phyloP scores from a whole-genome alignment of 2,329 filamentous ascomycete species.

The Fusarium continuum region DNA sequence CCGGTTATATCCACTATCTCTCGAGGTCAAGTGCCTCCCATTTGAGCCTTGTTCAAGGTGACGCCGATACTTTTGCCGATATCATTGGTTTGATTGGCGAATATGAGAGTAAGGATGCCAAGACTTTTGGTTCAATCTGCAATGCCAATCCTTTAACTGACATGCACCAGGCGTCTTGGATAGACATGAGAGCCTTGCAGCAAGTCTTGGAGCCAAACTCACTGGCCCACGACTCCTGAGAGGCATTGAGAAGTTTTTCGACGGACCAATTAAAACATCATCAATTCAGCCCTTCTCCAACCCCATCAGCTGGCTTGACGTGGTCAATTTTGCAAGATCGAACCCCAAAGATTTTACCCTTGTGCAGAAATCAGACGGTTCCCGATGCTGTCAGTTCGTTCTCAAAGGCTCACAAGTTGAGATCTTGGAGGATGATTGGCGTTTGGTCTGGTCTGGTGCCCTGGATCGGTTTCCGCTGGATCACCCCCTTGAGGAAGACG shows the following conservation, averaged over 20 bases:
- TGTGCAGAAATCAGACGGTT: constrained; percentile 72
- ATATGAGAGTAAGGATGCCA: constrained; percentile 69
- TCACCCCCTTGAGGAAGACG: constrained; percentile 84
- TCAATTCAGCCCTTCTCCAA: constrained; percentile 66
- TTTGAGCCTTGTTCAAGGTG: constrained; percentile 62
- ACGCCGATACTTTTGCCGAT: constrained; percentile 74
- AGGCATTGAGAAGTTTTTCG: constrained; percentile 86
- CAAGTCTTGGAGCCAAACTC: constrained; percentile 84
- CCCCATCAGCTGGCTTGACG: constrained; percentile 81
- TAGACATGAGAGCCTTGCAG: constrained; percentile 85
- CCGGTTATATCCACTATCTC: constrained; percentile 62
- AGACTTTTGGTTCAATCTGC: background rate
- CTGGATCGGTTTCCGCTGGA: constrained; percentile 81
- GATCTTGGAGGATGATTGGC: constrained; percentile 88
- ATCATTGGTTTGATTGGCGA: constrained; percentile 77
- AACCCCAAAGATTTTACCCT: constrained; percentile 82
- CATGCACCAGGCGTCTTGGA: constrained; percentile 72
- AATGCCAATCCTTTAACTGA: constrained; percentile 27
- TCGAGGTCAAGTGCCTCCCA: constrained; percentile 55
- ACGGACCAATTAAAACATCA: constrained; percentile 72
- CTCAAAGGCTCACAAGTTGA: constrained; percentile 84
- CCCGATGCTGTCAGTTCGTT: constrained; percentile 81
- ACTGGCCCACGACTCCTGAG: constrained; percentile 85
- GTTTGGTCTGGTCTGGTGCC: constrained; percentile 83
- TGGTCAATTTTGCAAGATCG: constrained; percentile 83